Percentiles rank a stretch among this genome's conserved stretches.
phyloP scores from a whole-genome alignment of 1,284 basidiomycete genomes.

The Psilocybe mexicana region DNA sequence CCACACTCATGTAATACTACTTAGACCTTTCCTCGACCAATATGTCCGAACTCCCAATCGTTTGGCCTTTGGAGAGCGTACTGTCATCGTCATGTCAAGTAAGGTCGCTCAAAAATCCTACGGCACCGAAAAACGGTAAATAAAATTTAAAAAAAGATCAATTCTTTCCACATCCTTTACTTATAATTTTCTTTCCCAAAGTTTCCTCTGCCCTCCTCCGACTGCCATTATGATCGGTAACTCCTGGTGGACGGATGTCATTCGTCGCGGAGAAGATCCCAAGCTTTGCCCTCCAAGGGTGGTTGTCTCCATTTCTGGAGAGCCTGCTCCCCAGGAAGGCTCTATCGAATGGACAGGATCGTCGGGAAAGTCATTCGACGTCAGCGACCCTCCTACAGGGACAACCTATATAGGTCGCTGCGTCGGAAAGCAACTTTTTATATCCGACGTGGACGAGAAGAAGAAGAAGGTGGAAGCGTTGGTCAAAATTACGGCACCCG shows the following conservation, averaged over 20 bases:
- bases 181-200: slow-evolving; percentile 23
- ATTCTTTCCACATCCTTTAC: slow-evolving; percentile 10
- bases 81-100: slow-evolving; percentile 93
- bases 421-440: slow-evolving; percentile 89
- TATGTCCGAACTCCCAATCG: slow-evolving; percentile 86
- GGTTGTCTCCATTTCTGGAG: slow-evolving; percentile 89
- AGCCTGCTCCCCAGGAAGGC: slow-evolving; percentile 80
- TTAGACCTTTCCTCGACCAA: slow-evolving; percentile 76
- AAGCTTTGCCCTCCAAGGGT: slow-evolving; percentile 80
- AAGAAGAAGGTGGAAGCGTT: slow-evolving; percentile 91
- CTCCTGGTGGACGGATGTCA: slow-evolving; percentile 88
- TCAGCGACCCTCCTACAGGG: slow-evolving; percentile 74
- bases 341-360: slow-evolving; percentile 84
- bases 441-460: slow-evolving; percentile 88
- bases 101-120: slow-evolving; percentile 98
- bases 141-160: slow-evolving; percentile 20
- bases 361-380: slow-evolving; percentile 80
- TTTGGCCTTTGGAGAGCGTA: slow-evolving; percentile 89
- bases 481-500: slow-evolving; percentile 86
- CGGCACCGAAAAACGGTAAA: slow-evolving; percentile 88
- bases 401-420: slow-evolving; percentile 85
- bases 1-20: slow-evolving; percentile 19
- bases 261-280: slow-evolving; percentile 71
- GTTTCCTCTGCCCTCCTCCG: slow-evolving; percentile 94
- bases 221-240: slow-evolving; percentile 94